Percentiles rank a stretch among this genome's conserved stretches.
These are phyloP conservation scores for Phytophthora sojae DNA, from an alignment of 352 stramenopile species.

Conservation along the genomic window DNA sequence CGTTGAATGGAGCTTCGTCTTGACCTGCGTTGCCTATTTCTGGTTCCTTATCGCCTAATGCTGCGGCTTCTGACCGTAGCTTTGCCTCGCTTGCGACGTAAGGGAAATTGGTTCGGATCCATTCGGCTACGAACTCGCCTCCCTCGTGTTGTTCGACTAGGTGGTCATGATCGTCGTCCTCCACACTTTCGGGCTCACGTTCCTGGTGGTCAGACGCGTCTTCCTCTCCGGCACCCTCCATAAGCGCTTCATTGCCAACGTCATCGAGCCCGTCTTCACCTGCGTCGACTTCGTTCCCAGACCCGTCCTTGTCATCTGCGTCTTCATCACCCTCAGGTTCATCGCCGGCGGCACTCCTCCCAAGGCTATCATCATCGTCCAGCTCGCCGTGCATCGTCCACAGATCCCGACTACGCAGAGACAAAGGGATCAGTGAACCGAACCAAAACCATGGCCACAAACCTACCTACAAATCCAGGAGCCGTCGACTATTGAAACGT, in stretches of 20 bases:
- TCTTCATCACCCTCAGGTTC: not conserved
- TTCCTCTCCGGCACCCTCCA: not conserved
- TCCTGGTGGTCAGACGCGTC: not conserved
- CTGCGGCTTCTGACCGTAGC: conserved; percentile 15
- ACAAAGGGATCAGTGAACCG: not conserved
- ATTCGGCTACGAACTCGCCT: conserved; percentile 33
- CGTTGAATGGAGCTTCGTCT: not conserved
- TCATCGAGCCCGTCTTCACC: not conserved
- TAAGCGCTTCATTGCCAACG: not conserved
- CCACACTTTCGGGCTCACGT: not conserved
- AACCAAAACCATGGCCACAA: not conserved
- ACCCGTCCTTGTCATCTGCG: not conserved
- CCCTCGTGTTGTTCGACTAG: not conserved
- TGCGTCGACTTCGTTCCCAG: not conserved
- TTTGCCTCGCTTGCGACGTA: conserved; percentile 30
- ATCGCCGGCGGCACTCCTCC: not conserved
- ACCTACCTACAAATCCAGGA: not conserved
- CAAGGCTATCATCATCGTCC: not conserved
- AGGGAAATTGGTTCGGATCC: conserved; percentile 52
- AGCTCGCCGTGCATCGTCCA: conserved; percentile 13
- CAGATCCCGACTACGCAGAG: not conserved
- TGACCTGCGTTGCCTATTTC: not conserved
- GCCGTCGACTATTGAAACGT: conserved; percentile 26
- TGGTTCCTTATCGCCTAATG: not conserved
- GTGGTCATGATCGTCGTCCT: not conserved